phyloP scores from a whole-genome alignment of 768 basidiomycete genomes.

The Mycena latifolia region DNA sequence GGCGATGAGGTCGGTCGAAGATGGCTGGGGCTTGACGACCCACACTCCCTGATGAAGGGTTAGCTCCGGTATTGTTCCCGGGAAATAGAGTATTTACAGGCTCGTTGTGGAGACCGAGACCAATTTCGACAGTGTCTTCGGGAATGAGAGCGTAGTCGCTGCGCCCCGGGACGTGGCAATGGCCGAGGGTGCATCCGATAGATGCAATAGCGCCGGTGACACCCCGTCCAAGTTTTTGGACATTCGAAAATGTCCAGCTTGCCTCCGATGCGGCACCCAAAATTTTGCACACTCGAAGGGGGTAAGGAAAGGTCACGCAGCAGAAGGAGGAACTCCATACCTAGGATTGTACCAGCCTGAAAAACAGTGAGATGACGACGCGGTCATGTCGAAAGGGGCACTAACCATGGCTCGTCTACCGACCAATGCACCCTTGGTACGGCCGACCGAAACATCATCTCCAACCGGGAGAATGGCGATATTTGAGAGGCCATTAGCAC shows the following conservation, averaged over 20 bases:
- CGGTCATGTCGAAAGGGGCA: constrained; percentile 52
- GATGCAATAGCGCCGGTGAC: constrained; percentile 48
- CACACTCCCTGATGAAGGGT: background rate
- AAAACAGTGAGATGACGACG: constrained; percentile 54
- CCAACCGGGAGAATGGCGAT: constrained; percentile 64
- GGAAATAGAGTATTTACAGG: constrained; percentile 41
- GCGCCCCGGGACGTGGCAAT: constrained; percentile 69
- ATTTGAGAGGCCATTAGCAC: constrained; percentile 43
- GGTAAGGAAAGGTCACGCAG: background rate
- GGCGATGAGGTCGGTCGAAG: constrained; percentile 31
- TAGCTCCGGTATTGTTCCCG: constrained; percentile 39
- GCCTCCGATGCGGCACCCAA: constrained; percentile 62
- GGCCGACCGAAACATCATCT: constrained; percentile 61
- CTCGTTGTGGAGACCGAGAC: constrained; percentile 70
- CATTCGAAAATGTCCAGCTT: constrained; percentile 49
- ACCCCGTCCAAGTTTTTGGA: constrained; percentile 50
- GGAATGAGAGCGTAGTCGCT: constrained; percentile 30
- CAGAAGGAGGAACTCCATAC: background rate
- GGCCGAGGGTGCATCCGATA: constrained; percentile 60
- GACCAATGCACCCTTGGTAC: constrained; percentile 5
- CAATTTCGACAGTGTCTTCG: constrained; percentile 57
- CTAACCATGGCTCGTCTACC: constrained; percentile 23
- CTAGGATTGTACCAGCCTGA: constrained; percentile 59
- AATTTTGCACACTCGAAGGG: constrained; percentile 61
- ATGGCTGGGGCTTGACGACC: constrained; percentile 9